Evolutionary conservation across 2,329 filamentous ascomycete genomes (phyloP).

Genomic region (Tolypocladium tropicale): DNA sequence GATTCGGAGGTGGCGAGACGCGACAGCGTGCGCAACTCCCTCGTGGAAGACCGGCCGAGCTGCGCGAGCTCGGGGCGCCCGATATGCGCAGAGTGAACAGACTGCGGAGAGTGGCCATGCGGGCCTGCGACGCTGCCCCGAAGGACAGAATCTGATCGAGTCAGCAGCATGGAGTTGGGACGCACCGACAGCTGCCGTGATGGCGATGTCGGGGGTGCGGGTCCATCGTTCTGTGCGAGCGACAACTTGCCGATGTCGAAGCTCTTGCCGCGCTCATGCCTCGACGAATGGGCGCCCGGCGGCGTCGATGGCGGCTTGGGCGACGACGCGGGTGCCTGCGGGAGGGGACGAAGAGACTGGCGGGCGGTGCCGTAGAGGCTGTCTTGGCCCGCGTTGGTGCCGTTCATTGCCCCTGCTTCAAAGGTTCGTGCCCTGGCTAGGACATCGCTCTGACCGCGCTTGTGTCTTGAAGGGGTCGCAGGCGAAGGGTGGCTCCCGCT

Average conservation of each 20-base stretch:
- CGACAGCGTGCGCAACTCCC: conserved; percentile 79
- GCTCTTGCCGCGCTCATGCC: conserved; percentile 52
- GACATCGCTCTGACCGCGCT: conserved; percentile 67
- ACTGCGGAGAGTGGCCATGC: conserved; percentile 19
- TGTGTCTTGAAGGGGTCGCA: conserved; percentile 43
- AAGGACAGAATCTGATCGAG: conserved; percentile 44
- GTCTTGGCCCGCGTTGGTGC: conserved; percentile 37
- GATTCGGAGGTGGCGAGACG: conserved; percentile 67
- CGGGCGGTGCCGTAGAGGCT: conserved; percentile 63
- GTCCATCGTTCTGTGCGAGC: conserved; percentile 32
- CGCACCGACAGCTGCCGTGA: conserved; percentile 32
- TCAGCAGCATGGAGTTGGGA: conserved; percentile 52
- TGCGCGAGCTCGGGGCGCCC: conserved; percentile 66
- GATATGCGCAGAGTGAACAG: conserved; percentile 32
- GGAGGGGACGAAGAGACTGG: conserved; percentile 66
- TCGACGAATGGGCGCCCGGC: conserved; percentile 11
- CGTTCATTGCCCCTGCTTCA: conserved; percentile 31
- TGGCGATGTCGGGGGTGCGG: conserved; percentile 31
- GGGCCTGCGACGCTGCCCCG: conserved; percentile 20
- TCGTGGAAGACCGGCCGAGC: conserved; percentile 80
- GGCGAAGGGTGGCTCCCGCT: conserved; percentile 37
- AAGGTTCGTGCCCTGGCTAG: conserved; percentile 41
- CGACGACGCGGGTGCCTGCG: conserved; percentile 49
- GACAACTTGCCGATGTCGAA: conserved; percentile 50
- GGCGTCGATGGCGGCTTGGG: conserved; percentile 26